Evolutionary conservation across 2,329 filamentous ascomycete genomes (phyloP).

Genomic region (Phialophora verrucosa): DNA sequence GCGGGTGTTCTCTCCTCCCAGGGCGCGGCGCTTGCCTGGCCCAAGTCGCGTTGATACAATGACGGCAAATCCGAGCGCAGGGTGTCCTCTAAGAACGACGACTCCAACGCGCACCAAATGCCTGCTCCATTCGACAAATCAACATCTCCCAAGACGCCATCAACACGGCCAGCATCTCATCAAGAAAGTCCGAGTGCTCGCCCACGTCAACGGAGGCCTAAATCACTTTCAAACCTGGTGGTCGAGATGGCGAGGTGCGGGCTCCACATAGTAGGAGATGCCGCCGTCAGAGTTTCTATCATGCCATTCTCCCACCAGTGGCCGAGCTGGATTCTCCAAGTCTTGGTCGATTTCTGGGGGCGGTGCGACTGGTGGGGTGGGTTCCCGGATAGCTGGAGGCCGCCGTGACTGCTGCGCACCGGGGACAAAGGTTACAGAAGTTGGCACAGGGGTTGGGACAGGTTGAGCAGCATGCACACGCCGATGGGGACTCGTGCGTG

Average conservation of each 20-base stretch:
- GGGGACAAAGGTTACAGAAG: background rate
- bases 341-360: background rate
- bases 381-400: background rate
- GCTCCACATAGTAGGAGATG: slow-evolving; percentile 14
- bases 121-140: background rate
- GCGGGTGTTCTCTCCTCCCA: background rate
- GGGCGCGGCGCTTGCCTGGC: background rate
- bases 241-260: background rate
- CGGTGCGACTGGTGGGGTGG: background rate
- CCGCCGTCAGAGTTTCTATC: background rate
- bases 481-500: background rate
- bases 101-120: background rate
- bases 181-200: background rate
- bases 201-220: background rate
- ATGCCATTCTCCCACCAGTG: background rate
- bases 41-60: background rate
- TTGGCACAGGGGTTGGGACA: background rate
- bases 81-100: background rate
- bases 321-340: background rate
- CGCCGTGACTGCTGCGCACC: background rate
- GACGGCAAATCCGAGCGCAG: background rate
- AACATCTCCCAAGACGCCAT: background rate
- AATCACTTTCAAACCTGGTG: background rate
- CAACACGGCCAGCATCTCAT: background rate
- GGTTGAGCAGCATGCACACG: background rate